Evolutionary conservation across 352 stramenopile genomes (phyloP).

Genomic region (Discostella stelligera): DNA sequence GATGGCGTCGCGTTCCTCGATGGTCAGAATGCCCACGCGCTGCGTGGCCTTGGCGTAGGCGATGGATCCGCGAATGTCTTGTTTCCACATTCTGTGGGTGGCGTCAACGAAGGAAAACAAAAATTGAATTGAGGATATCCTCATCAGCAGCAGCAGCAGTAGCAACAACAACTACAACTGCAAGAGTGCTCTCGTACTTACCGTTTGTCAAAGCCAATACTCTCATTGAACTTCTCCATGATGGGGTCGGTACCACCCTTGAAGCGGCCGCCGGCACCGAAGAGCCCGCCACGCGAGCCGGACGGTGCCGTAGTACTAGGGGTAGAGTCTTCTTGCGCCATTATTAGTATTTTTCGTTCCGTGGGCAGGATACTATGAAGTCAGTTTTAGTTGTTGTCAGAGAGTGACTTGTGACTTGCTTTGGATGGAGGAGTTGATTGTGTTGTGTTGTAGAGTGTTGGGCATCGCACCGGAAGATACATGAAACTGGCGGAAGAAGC

Average conservation of each 20-base stretch:
- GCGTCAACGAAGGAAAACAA: too few species aligned
- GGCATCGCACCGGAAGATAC: too few species aligned
- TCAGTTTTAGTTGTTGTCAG: too few species aligned
- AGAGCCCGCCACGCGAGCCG: constrained; percentile 75
- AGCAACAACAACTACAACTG: too few species aligned
- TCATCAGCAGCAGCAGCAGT: not conserved
- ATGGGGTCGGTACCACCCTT: constrained; percentile 87
- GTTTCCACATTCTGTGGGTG: constrained; percentile 88
- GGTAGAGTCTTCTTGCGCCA: constrained; percentile 1
- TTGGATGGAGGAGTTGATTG: too few species aligned
- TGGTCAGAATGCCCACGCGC: constrained; percentile 90
- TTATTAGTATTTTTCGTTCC: too few species aligned
- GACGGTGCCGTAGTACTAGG: constrained; percentile 15
- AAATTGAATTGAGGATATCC: not conserved
- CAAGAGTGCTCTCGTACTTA: constrained; percentile 15
- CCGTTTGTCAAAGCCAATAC: constrained; percentile 93
- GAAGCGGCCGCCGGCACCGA: constrained; percentile 88
- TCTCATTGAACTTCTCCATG: constrained; percentile 99
- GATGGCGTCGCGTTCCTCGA: constrained; percentile 87
- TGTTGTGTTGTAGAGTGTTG: too few species aligned
- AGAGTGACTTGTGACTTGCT: too few species aligned
- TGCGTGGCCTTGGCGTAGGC: constrained; percentile 90
- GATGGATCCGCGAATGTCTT: constrained; percentile 94
- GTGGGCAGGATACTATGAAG: too few species aligned
- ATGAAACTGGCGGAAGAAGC: too few species aligned